Percentiles rank a stretch among this genome's conserved stretches.
Evolutionary conservation across 805 yeast species (phyloP).

Genomic region (Candida adriatica): DNA sequence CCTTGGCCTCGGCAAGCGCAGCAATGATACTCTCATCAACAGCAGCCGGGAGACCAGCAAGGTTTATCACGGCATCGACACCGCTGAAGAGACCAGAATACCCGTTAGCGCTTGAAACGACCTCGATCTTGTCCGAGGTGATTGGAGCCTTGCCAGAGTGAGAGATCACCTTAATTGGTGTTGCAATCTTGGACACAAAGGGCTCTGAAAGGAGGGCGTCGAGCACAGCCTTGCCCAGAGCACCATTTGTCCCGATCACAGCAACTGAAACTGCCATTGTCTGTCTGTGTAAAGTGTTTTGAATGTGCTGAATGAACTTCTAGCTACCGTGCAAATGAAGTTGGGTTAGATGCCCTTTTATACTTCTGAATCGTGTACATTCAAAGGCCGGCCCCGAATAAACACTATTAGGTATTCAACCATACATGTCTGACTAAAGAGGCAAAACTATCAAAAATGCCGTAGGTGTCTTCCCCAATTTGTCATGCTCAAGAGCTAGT

Average conservation of each 20-base stretch:
- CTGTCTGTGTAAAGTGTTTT: too few species aligned
- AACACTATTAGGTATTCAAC: too few species aligned
- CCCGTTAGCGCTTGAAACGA: slow-evolving; percentile 12
- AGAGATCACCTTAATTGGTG: slow-evolving; percentile 48
- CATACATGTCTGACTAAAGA: too few species aligned
- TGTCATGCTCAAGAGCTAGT: too few species aligned
- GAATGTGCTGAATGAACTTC: too few species aligned
- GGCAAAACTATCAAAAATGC: too few species aligned
- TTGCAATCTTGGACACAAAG: slow-evolving; percentile 34
- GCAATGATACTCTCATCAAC: slow-evolving; percentile 32
- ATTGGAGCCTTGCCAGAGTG: slow-evolving; percentile 13
- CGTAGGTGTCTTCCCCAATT: too few species aligned
- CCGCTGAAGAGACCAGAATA: slow-evolving; percentile 37
- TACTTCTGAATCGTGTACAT: too few species aligned
- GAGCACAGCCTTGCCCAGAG: slow-evolving; percentile 41
- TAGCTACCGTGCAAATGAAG: too few species aligned
- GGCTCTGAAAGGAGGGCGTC: slow-evolving; percentile 37
- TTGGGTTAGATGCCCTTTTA: too few species aligned
- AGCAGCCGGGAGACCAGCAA: slow-evolving; percentile 26
- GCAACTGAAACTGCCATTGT: slow-evolving; percentile 35
- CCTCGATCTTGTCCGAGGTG: slow-evolving; percentile 18
- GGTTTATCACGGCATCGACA: slow-evolving; percentile 44
- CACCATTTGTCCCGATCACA: slow-evolving; percentile 46
- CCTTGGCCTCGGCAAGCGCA: slow-evolving; percentile 35
- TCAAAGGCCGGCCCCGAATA: too few species aligned